Evolutionary conservation across 1,284 basidiomycete species (phyloP).

Genomic region (Tylopilus sp.): DNA sequence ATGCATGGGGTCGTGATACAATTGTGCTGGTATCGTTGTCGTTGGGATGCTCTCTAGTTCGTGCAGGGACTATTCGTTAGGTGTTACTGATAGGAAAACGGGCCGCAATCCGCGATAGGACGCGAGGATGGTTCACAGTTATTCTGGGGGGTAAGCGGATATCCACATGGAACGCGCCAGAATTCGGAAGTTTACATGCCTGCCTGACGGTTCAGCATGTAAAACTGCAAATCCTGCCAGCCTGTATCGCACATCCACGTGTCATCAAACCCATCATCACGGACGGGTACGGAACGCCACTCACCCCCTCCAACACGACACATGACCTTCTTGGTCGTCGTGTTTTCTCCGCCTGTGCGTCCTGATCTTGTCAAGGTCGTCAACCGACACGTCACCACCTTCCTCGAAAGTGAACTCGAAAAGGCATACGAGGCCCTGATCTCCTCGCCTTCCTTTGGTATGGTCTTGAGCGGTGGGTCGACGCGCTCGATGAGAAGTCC

Average conservation of each 20-base stretch:
- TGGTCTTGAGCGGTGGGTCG: conserved; percentile 67
- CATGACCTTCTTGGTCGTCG: conserved; percentile 78
- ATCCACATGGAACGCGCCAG: not conserved
- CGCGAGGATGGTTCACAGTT: not conserved
- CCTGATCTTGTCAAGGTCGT: conserved; percentile 69
- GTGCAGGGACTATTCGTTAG: conserved; percentile 22
- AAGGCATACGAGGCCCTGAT: conserved; percentile 82
- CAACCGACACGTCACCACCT: conserved; percentile 76
- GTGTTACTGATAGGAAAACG: conserved; percentile 10
- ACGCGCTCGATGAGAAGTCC: conserved; percentile 75
- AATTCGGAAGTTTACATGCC: conserved; percentile 39
- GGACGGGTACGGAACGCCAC: conserved; percentile 29
- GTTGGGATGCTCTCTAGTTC: conserved; percentile 31
- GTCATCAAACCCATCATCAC: not conserved
- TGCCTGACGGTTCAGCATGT: conserved; percentile 71
- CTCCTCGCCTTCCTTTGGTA: conserved; percentile 74
- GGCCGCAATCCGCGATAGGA: not conserved
- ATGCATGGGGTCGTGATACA: conserved; percentile 30
- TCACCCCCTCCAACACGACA: conserved; percentile 79
- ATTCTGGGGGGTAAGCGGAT: not conserved
- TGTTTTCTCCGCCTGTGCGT: conserved; percentile 43
- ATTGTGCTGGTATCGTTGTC: conserved; percentile 25
- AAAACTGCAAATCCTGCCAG: conserved; percentile 83
- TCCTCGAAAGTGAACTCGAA: conserved; percentile 65
- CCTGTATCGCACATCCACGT: conserved; percentile 44